Evolutionary conservation across 2,329 filamentous ascomycete genomes (phyloP).

Genomic region (Chrysosporium queenslandicum): DNA sequence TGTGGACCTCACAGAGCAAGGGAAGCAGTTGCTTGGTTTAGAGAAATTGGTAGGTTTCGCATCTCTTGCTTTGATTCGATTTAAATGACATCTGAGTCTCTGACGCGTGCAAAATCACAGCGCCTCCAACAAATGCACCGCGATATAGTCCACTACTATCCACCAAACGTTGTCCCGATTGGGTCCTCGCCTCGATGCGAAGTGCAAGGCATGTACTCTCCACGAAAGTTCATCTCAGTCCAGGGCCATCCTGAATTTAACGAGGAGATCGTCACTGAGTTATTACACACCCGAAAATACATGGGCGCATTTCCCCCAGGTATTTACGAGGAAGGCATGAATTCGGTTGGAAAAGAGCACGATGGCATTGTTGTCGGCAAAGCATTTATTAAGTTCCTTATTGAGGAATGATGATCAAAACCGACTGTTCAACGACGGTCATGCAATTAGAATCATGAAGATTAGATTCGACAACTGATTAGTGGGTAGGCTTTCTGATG

Average conservation of each 20-base stretch:
- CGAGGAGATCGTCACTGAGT: constrained; percentile 57
- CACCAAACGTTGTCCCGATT: constrained; percentile 51
- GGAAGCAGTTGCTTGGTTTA: constrained; percentile 60
- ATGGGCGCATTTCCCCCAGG: constrained; percentile 61
- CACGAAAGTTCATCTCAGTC: constrained; percentile 58
- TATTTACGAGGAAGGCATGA: constrained; percentile 58
- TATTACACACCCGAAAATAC: constrained; percentile 55
- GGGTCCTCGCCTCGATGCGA: constrained; percentile 57
- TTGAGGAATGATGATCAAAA: constrained; percentile 37
- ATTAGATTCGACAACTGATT: too few species aligned
- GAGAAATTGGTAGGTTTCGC: constrained; percentile 45
- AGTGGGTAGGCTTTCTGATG: background rate
- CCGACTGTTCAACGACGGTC: too few species aligned
- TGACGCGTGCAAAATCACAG: constrained; percentile 16
- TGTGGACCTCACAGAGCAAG: constrained; percentile 57
- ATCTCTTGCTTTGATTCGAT: background rate
- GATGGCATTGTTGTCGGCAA: constrained; percentile 68
- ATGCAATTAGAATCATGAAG: too few species aligned
- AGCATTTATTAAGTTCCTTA: constrained; percentile 67
- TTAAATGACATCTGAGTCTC: background rate
- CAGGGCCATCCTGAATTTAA: constrained; percentile 85
- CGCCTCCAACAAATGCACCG: constrained; percentile 74
- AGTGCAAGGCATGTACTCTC: constrained; percentile 70
- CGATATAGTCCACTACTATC: constrained; percentile 60
- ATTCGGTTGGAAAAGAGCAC: constrained; percentile 55